Evolutionary conservation across 177 flowering plant genomes (phyloP), one percentile per base, ranked within the genome.

Genomic region (Telopea speciosissima): DNA sequence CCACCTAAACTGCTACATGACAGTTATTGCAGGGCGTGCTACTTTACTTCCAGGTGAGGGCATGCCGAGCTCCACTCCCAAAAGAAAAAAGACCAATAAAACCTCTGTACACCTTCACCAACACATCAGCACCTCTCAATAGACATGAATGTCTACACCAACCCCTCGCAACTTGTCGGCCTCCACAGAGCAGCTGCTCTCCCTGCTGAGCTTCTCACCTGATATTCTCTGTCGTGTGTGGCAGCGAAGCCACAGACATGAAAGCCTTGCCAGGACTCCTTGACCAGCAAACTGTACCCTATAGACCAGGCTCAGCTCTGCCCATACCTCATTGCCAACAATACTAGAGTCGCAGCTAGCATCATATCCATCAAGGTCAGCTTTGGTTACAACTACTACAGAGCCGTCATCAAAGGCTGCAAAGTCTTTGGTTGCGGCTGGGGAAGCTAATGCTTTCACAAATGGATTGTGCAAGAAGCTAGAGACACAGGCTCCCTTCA

Each of bases 311-410:
- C 54, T 49, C 17, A 49, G 54, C 19, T 49, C 54, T 12, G 19
- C 19, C 14, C 54, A 49, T 49, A 16, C 19, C 19, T 49, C 54
- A 49, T 79, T 83, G 24, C 85, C 79, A 13, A 68, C 78, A 45
- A 58, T 75, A 22, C 68, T 74, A 24, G 82, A 78, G 23, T 83
- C 75, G 5, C 70, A 22, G 66, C 61, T 76, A 7, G 72, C 74
- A 49, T 85, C 85, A 63, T 90, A 93, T 16, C 98, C 98, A 70
- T 88, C 92, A 40, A 92, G 89, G 78, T 94, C 98, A 0, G 92
- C 72, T 68, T 88, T 79, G 9, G 92, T 86, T 70, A 94, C 84
- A 26, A 92, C 73, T 12, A 92, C 98, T 59, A 89, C 84, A 11
- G 97, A 89, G 31, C 84, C 71, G 49, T 88, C 95, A 69, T 92